A percentile compares a stretch with the other conserved stretches of the same genome.
These are phyloP conservation scores for Xylaria sp. DNA, from an alignment of 2,329 filamentous ascomycete genomes.

Conservation along the genomic window DNA sequence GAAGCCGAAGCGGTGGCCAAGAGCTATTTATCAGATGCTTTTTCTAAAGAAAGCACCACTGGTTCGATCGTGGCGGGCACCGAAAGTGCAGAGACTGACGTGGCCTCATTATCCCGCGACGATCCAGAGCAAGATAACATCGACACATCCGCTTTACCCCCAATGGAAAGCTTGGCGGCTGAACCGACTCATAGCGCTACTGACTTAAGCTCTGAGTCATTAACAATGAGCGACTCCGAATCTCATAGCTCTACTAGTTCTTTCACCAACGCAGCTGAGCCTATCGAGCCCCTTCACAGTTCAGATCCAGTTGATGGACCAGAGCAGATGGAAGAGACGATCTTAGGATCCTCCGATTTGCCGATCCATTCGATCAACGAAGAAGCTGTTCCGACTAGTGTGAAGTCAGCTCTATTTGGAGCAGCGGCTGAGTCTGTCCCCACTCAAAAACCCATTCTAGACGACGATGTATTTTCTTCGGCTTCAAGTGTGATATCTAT, in stretches of 20 bases:
- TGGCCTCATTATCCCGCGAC: constrained; percentile 38
- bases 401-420: constrained; percentile 62
- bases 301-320: constrained; percentile 41
- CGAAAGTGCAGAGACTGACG: constrained; percentile 48
- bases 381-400: constrained; percentile 39
- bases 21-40: constrained; percentile 40
- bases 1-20: constrained; percentile 9
- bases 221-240: constrained; percentile 32
- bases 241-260: constrained; percentile 42
- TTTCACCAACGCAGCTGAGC: constrained; percentile 47
- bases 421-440: constrained; percentile 62
- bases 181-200: constrained; percentile 42
- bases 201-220: constrained; percentile 36
- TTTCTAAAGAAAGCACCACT: constrained; percentile 39
- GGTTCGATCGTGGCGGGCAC: constrained; percentile 39
- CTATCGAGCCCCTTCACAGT: constrained; percentile 41
- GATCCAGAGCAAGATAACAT: constrained; percentile 36
- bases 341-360: constrained; percentile 47
- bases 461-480: constrained; percentile 57
- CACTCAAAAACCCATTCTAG: constrained; percentile 60
- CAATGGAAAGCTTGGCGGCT: constrained; percentile 40
- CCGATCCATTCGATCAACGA: constrained; percentile 41
- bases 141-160: constrained; percentile 41
- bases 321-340: constrained; percentile 51
- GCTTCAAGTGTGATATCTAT: constrained; percentile 51